These are phyloP conservation scores for Paramarasmius palmivorus DNA, from an alignment of 1,284 basidiomycete species.

Conservation along the genomic window DNA sequence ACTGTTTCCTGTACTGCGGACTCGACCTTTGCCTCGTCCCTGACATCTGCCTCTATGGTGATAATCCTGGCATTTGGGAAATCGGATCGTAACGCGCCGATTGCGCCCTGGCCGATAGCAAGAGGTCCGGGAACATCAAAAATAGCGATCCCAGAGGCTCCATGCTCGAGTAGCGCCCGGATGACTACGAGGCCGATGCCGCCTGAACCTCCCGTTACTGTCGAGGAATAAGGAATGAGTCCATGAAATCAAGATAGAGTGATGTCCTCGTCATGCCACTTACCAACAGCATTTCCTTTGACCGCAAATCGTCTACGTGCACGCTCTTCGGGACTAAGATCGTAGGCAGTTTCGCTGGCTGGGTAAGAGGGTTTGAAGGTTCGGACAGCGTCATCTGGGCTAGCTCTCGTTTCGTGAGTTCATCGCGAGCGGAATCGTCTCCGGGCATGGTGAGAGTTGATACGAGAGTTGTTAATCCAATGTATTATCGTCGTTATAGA, in stretches of 20 bases:
- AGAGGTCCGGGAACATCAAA: conserved; percentile 34
- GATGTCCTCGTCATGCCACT: conserved; percentile 12
- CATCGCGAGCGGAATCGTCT: conserved; percentile 17
- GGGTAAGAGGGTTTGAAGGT: conserved; percentile 35
- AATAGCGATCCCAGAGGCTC: conserved; percentile 35
- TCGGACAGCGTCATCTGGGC: conserved; percentile 34
- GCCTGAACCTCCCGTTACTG: conserved; percentile 46
- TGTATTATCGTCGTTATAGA: too few species aligned
- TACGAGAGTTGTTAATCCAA: too few species aligned
- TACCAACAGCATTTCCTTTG: conserved; percentile 41
- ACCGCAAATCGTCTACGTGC: conserved; percentile 35
- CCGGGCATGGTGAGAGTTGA: not conserved
- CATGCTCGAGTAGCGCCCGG: conserved; percentile 43
- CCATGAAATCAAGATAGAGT: not conserved
- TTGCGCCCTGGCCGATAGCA: conserved; percentile 19
- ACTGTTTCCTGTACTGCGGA: conserved; percentile 29
- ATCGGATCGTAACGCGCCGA: conserved; percentile 28
- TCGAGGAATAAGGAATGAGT: not conserved
- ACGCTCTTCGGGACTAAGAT: conserved; percentile 25
- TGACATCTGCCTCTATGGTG: conserved; percentile 37
- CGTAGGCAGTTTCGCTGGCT: conserved; percentile 23
- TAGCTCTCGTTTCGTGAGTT: conserved; percentile 18
- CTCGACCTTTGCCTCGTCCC: conserved; percentile 29
- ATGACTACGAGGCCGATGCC: conserved; percentile 34
- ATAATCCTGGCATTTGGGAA: conserved; percentile 36